Evolutionary conservation across 768 basidiomycete species (phyloP).

Genomic region (Trametes cinnabarina): DNA sequence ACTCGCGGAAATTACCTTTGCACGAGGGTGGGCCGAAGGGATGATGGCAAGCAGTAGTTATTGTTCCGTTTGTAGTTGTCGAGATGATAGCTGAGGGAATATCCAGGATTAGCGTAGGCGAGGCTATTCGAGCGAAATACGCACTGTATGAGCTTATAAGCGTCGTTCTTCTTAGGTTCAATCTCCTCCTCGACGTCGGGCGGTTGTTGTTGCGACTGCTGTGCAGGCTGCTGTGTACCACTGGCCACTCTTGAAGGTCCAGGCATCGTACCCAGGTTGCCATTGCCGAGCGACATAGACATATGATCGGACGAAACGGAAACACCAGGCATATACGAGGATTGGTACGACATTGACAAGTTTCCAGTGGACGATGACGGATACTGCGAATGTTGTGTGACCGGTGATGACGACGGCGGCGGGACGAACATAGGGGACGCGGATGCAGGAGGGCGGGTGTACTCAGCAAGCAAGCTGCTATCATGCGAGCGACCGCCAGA

Average conservation of each 20-base stretch:
- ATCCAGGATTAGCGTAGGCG: neutral
- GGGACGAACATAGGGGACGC: conserved; percentile 65
- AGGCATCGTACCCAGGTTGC: conserved; percentile 31
- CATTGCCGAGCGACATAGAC: conserved; percentile 44
- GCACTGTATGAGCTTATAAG: conserved; percentile 78
- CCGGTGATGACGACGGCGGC: conserved; percentile 39
- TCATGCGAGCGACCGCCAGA: conserved; percentile 44
- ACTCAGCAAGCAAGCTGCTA: conserved; percentile 55
- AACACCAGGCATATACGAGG: conserved; percentile 54
- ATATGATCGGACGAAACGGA: conserved; percentile 58
- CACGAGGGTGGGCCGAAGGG: conserved; percentile 82
- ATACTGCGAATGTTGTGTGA: conserved; percentile 23
- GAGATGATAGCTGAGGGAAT: conserved; percentile 69
- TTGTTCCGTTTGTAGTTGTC: conserved; percentile 87
- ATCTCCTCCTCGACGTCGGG: conserved; percentile 52
- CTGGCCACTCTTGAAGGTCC: conserved; percentile 27
- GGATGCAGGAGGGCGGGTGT: conserved; percentile 49
- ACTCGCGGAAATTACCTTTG: conserved; percentile 53
- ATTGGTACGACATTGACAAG: conserved; percentile 30
- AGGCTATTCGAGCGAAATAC: conserved; percentile 28
- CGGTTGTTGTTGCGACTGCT: neutral
- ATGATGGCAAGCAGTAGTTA: conserved; percentile 84
- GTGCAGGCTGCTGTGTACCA: neutral
- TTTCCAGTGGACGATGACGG: conserved; percentile 36
- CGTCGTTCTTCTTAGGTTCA: conserved; percentile 75